Conservation (phyloP, 768 basidiomycete species). For the Rhizopogon roseolus region DNA sequence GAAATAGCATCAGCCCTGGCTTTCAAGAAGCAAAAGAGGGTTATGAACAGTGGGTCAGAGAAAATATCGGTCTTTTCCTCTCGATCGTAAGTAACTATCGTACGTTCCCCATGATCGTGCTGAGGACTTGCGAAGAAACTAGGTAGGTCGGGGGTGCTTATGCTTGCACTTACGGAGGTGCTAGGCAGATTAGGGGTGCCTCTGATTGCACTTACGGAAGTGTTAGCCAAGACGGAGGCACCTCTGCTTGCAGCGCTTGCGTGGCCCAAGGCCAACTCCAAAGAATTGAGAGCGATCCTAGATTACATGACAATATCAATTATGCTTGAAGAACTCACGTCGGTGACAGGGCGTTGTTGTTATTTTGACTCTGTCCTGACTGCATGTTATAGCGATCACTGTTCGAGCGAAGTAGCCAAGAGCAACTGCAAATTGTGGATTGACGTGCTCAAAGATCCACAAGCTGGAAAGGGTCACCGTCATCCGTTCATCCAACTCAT, state of each 20-base stretch:
- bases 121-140: constrained; percentile 15
- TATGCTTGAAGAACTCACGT: constrained; percentile 27
- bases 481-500: constrained; percentile 21
- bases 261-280: constrained; percentile 18
- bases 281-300: constrained; percentile 18
- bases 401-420: constrained; percentile 15
- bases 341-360: neutral
- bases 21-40: constrained; percentile 18
- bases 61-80: constrained; percentile 17
- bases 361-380: neutral
- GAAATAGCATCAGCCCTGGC: constrained; percentile 21
- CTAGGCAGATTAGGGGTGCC: no score
- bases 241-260: constrained; percentile 14
- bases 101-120: no score
- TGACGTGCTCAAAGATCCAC: constrained; percentile 12
- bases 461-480: constrained; percentile 8
- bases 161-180: neutral
- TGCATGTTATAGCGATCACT: constrained; percentile 14
- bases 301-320: constrained; percentile 25
- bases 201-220: no score
- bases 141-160: constrained; percentile 19
- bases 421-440: constrained; percentile 19
- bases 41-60: constrained; percentile 19
- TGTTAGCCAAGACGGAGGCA: no score
- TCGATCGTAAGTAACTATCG: constrained; percentile 13